Percentiles rank a stretch among this genome's conserved stretches.
Evolutionary conservation across 345 rosid species (phyloP).

Genomic region (Dovyalis caffra): DNA sequence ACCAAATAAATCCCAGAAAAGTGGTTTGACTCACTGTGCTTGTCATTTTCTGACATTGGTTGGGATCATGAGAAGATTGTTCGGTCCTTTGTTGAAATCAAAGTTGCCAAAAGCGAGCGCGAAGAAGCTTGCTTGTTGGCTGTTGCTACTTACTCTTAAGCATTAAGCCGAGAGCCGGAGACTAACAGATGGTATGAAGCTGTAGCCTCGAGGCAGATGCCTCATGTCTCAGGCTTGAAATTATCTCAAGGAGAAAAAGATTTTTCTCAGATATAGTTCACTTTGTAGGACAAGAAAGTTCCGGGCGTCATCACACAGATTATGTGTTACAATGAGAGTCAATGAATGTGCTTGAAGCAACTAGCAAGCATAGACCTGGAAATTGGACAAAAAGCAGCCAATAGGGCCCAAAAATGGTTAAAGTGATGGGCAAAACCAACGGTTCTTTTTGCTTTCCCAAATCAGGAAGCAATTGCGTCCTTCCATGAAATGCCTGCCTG

Average conservation of each 20-base stretch:
- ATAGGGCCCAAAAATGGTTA: conserved; percentile 8
- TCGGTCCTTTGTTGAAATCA: background rate
- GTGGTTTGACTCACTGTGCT: background rate
- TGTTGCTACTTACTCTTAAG: too few species aligned
- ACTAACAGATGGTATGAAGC: too few species aligned
- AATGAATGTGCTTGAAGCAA: conserved; percentile 14
- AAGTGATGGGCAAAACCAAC: conserved; percentile 38
- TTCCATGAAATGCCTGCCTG: conserved; percentile 1
- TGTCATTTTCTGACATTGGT: too few species aligned
- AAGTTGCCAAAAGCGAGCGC: background rate
- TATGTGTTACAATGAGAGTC: conserved; percentile 1
- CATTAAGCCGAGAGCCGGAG: background rate
- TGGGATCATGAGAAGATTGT: background rate
- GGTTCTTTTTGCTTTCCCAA: conserved; percentile 30
- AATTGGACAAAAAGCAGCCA: background rate
- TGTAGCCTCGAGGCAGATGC: too few species aligned
- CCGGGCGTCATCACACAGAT: background rate
- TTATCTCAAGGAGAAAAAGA: too few species aligned
- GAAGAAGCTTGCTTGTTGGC: background rate
- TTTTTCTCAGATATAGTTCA: background rate
- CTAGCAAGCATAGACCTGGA: background rate
- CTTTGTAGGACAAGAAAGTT: background rate
- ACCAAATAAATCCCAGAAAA: background rate
- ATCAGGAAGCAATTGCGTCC: background rate
- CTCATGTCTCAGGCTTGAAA: too few species aligned